Evolutionary conservation across 306 rosid genomes (phyloP).

Genomic region (Prunus kanzakura): DNA sequence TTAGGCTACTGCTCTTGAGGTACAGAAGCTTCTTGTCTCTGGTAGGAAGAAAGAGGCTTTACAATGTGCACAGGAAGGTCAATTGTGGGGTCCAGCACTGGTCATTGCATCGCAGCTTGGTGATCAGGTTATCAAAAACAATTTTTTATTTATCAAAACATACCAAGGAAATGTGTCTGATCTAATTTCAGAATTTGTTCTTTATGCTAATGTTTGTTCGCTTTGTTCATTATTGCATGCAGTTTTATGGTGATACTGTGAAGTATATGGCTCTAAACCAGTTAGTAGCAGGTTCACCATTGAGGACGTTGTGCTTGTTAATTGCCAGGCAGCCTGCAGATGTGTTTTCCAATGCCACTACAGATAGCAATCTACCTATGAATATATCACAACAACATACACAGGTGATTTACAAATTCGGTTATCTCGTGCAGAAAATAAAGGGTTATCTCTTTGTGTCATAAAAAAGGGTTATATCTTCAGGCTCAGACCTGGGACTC

Average conservation of each 20-base stretch:
- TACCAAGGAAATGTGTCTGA: background rate
- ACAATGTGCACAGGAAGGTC: slow-evolving; percentile 68
- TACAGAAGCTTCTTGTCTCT: slow-evolving; percentile 65
- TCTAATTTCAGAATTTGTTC: background rate
- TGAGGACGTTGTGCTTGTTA: slow-evolving; percentile 66
- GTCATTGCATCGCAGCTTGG: slow-evolving; percentile 73
- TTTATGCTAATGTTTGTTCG: slow-evolving; percentile 7
- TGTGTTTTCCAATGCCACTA: slow-evolving; percentile 40
- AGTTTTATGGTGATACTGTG: slow-evolving; percentile 67
- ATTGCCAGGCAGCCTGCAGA: slow-evolving; percentile 74
- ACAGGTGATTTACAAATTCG: slow-evolving; percentile 44
- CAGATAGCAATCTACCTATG: slow-evolving; percentile 22
- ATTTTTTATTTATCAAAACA: background rate
- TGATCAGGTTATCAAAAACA: slow-evolving; percentile 44
- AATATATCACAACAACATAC: slow-evolving; percentile 35
- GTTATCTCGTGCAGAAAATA: background rate
- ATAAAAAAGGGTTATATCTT: no score
- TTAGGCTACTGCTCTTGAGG: slow-evolving; percentile 67
- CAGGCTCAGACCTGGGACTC: background rate
- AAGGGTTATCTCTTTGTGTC: background rate
- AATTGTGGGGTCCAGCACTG: slow-evolving; percentile 81
- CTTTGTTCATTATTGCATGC: slow-evolving; percentile 25
- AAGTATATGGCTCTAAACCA: slow-evolving; percentile 72
- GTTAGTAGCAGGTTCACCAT: slow-evolving; percentile 62
- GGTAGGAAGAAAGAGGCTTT: slow-evolving; percentile 66